Conservation (phyloP, 2,329 filamentous ascomycete species). For the Phaeophleospora eucalypticola region DNA sequence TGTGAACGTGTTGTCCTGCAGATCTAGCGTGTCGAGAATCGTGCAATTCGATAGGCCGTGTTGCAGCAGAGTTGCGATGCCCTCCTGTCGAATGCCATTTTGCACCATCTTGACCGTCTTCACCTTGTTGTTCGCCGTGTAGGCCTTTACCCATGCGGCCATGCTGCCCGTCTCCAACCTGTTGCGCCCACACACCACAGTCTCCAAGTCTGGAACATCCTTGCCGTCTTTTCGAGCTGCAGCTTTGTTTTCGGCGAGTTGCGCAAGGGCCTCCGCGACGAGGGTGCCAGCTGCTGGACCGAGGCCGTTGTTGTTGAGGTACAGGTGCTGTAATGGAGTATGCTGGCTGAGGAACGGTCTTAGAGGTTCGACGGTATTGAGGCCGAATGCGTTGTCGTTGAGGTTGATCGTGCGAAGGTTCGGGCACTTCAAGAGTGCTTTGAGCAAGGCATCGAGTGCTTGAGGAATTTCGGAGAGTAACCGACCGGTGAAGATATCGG, state of each 20-base stretch:
- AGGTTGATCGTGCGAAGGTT: constrained; percentile 89
- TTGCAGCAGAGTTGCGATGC: constrained; percentile 74
- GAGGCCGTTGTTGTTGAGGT: constrained; percentile 97
- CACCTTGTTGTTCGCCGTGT: constrained; percentile 73
- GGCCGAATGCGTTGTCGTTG: constrained; percentile 95
- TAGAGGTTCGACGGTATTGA: constrained; percentile 89
- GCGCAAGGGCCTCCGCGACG: constrained; percentile 80
- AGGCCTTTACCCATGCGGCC: constrained; percentile 88
- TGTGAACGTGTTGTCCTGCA: constrained; percentile 98
- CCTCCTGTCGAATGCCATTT: constrained; percentile 93
- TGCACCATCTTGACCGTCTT: constrained; percentile 94
- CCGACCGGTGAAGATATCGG: constrained; percentile 95
- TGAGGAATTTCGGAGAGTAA: constrained; percentile 90
- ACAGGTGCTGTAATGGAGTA: constrained; percentile 84
- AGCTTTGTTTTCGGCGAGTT: constrained; percentile 79
- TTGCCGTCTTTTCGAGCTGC: constrained; percentile 67
- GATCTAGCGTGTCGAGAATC: constrained; percentile 70
- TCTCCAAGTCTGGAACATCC: constrained; percentile 76
- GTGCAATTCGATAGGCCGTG: constrained; percentile 70
- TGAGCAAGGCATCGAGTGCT: constrained; percentile 79
- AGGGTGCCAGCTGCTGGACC: constrained; percentile 86
- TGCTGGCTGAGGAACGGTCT: constrained; percentile 87
- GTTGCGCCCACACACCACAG: constrained; percentile 95
- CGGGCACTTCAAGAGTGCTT: constrained; percentile 77
- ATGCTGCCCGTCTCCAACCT: constrained; percentile 93